Percentiles rank a stretch among this genome's conserved stretches.
phyloP scores from a whole-genome alignment of 2,329 filamentous ascomycete species.

The Colletotrichum sp. region DNA sequence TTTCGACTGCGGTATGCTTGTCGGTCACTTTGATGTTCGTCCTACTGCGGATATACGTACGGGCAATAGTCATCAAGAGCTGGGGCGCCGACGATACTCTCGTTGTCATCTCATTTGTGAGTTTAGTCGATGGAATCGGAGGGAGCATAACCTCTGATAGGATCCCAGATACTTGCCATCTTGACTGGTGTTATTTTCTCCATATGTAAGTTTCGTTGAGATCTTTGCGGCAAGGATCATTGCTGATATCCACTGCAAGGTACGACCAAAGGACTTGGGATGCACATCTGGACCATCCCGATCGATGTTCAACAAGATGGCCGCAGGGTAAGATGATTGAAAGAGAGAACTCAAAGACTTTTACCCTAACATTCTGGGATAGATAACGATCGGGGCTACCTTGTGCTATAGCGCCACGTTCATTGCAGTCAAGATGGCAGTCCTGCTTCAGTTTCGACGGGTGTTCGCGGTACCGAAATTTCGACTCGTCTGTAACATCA shows the following conservation, averaged over 20 bases:
- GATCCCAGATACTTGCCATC: neutral
- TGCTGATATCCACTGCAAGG: neutral
- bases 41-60: neutral
- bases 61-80: constrained; percentile 1
- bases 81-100: constrained; percentile 10
- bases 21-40: neutral
- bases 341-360: neutral
- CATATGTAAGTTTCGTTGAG: neutral
- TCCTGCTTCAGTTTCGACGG: constrained; percentile 7
- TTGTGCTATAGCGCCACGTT: constrained; percentile 5
- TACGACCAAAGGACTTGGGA: neutral
- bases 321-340: neutral
- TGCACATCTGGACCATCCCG: constrained; percentile 1
- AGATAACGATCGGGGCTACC: neutral
- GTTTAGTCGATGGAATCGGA: neutral
- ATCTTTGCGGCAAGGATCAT: neutral
- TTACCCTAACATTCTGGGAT: neutral
- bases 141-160: neutral
- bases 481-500: neutral
- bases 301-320: neutral
- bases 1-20: neutral
- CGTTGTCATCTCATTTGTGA: neutral
- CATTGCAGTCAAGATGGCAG: constrained; percentile 9
- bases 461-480: neutral
- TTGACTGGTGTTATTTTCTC: neutral